Evolutionary conservation across 2,329 filamentous ascomycete species (phyloP).

Genomic region (Fusarium ramigenum): DNA sequence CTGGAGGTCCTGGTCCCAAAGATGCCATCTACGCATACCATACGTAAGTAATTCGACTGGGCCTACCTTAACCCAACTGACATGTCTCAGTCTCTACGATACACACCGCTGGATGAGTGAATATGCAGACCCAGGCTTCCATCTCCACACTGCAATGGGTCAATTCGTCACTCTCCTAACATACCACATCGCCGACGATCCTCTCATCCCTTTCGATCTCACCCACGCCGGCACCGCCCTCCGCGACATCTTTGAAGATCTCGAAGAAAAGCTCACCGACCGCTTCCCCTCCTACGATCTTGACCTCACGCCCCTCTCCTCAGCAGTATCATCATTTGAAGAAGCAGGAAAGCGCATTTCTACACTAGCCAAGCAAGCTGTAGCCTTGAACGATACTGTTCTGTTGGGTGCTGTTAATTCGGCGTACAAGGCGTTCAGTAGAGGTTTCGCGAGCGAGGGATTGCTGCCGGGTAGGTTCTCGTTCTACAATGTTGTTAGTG

Average conservation of each 20-base stretch:
- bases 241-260: constrained; percentile 20
- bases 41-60: background rate
- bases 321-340: constrained; percentile 11
- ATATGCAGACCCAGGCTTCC: constrained; percentile 61
- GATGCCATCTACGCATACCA: constrained; percentile 26
- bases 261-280: constrained; percentile 18
- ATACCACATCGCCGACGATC: constrained; percentile 30
- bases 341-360: constrained; percentile 5
- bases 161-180: constrained; percentile 42
- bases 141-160: constrained; percentile 59
- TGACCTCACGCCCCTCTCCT: constrained; percentile 1
- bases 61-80: background rate
- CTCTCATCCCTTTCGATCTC: constrained; percentile 22
- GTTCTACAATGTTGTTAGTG: constrained; percentile 31
- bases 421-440: constrained; percentile 14
- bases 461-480: constrained; percentile 18
- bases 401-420: constrained; percentile 5
- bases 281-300: background rate
- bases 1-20: constrained; percentile 24
- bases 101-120: constrained; percentile 61
- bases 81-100: constrained; percentile 17
- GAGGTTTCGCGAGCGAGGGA: constrained; percentile 25
- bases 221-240: constrained; percentile 13
- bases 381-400: constrained; percentile 4
- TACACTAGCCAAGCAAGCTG: background rate